A percentile compares a stretch with the other conserved stretches of the same genome.
phyloP scores from a whole-genome alignment of 345 rosid species.

The Mercurialis annua region DNA sequence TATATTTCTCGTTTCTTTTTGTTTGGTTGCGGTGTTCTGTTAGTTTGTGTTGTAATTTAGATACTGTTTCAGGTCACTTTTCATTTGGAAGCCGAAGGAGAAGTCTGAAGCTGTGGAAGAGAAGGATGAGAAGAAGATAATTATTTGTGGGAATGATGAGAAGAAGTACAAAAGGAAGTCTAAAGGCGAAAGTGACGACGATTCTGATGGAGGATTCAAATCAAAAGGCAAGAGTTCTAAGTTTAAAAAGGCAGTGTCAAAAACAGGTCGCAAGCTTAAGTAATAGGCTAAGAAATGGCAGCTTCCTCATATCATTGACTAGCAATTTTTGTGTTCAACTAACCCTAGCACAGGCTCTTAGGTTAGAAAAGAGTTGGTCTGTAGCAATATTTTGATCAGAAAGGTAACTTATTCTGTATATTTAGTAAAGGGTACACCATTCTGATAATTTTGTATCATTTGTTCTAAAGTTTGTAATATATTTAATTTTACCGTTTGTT shows the following conservation, averaged over 20 bases:
- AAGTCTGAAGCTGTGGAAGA: slow-evolving; percentile 43
- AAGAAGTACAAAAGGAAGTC: slow-evolving; percentile 49
- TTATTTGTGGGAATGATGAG: slow-evolving; percentile 45
- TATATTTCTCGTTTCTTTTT: background rate
- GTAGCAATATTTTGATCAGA: no score
- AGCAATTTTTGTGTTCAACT: background rate
- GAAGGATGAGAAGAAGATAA: slow-evolving; percentile 52
- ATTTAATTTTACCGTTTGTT: no score
- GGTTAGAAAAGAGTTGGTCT: no score
- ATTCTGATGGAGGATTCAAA: slow-evolving; percentile 45
- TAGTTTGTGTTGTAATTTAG: background rate
- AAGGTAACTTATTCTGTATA: no score
- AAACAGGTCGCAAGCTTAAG: slow-evolving; percentile 42
- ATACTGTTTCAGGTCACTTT: slow-evolving; percentile 61
- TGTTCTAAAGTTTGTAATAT: no score
- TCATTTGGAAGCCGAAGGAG: slow-evolving; percentile 85
- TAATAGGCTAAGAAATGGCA: slow-evolving; percentile 15
- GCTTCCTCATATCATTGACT: background rate
- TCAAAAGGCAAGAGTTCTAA: slow-evolving; percentile 53
- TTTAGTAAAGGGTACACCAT: no score
- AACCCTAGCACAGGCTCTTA: no score
- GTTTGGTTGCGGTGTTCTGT: background rate
- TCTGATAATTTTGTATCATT: no score
- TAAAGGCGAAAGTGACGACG: slow-evolving; percentile 44
- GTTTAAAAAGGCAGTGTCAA: slow-evolving; percentile 29